Base-by-base conservation (phyloP, 805 yeast genomes). In the Cyberlindnera veronae region DNA sequence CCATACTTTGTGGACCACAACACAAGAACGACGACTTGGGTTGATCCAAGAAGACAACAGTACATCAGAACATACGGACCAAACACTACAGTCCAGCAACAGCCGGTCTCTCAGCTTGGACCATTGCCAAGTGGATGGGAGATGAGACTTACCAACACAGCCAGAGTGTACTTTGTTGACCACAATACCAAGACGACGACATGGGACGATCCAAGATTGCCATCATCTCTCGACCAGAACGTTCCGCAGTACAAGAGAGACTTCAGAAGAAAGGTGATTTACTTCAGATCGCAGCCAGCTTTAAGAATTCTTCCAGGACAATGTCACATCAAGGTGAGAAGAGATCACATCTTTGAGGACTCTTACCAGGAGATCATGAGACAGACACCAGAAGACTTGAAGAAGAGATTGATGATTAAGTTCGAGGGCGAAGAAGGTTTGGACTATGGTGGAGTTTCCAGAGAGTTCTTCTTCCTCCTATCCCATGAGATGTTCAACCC, bases 21-120 rank as follows among this genome's bases (percentile, higher is more conserved):
- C 64, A 93, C 99, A n/a, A 78, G 99, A 64, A 93, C 99, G 1
- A 93, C 99, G 4, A 93, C 99, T 11, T 93, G 99, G 99, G 99
- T 93, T 34, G 99, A 93, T 64, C 99, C 99, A 50, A 79, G 99
- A 67, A 81, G 99, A 66, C 99, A 93, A 67, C 99, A 93, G 69
- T 93, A 88, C 64, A 93, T 93, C 55, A 84, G 97, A 62, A 88
- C 95, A 46, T 89, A 85, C 63, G 98, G 96, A 20, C 90, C 76
- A 66, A 72, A 74, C 47, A 84, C 96, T 5, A 88, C 96, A 16
- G 88, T 91, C 53, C 96, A 90, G 68, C 98, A 93, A 56, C 99
- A 93, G 69, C 96, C 98, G 22, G 96, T 93, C 11, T 84, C 95
- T 32, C 98, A 95, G 60, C 74, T 93, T 64, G 99, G 99, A 14